Evolutionary conservation across 495 filamentous ascomycete genomes (phyloP).

Genomic region (Recurvomyces mirabilis): DNA sequence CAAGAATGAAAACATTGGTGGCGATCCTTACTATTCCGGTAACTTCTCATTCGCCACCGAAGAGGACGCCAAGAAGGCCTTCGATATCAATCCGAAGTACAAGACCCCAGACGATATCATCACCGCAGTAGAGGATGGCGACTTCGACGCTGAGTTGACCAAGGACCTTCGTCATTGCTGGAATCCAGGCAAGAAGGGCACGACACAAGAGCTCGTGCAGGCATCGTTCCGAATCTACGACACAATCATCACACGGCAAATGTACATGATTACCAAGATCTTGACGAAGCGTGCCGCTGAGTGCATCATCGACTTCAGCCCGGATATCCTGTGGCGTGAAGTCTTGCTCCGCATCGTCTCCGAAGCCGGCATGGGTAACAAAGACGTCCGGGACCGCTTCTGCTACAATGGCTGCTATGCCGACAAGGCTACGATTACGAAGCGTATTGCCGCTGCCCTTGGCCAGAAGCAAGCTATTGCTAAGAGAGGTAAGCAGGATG

Average conservation of each 20-base stretch:
- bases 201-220: slow-evolving; percentile 9
- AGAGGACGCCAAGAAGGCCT: slow-evolving; percentile 1
- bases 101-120: slow-evolving; percentile 7
- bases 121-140: slow-evolving; percentile 1
- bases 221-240: slow-evolving; percentile 14
- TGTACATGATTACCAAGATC: slow-evolving; percentile 6
- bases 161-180: slow-evolving; percentile 13
- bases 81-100: neutral
- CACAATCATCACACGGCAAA: slow-evolving; percentile 12
- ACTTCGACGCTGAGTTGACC: neutral
- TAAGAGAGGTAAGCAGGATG: neutral
- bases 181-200: slow-evolving; percentile 14
- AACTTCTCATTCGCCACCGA: slow-evolving; percentile 11
- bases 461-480: slow-evolving; percentile 17
- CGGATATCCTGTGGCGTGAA: slow-evolving; percentile 17
- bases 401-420: slow-evolving; percentile 15
- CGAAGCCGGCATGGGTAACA: slow-evolving; percentile 13
- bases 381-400: slow-evolving; percentile 14
- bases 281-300: slow-evolving; percentile 9
- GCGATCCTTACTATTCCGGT: slow-evolving; percentile 14
- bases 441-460: slow-evolving; percentile 17
- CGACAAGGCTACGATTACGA: slow-evolving; percentile 21
- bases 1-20: slow-evolving; percentile 3
- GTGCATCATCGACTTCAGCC: slow-evolving; percentile 21
- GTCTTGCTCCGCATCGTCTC: slow-evolving; percentile 16